A percentile compares a stretch with the other conserved stretches of the same genome.
These are phyloP conservation scores for Brassica incana DNA, from an alignment of 345 rosid genomes.

Conservation along the genomic window DNA sequence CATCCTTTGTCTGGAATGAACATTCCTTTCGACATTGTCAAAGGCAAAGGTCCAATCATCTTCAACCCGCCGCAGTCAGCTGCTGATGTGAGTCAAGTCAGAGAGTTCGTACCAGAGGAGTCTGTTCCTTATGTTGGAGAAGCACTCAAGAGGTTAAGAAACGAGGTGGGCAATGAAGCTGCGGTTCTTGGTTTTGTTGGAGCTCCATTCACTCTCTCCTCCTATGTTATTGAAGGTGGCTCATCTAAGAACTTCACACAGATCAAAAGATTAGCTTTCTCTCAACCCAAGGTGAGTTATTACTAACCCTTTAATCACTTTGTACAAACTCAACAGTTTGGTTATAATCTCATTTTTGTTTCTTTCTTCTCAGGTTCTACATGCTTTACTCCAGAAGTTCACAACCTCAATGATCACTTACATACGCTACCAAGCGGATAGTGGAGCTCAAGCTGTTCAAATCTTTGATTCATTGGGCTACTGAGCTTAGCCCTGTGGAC, in stretches of 20 bases:
- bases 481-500: constrained; percentile 94
- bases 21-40: constrained; percentile 94
- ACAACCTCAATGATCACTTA: constrained; percentile 87
- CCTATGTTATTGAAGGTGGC: constrained; percentile 93
- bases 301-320: background rate
- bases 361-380: constrained; percentile 61
- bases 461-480: constrained; percentile 98
- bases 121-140: constrained; percentile 96
- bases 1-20: constrained; percentile 99
- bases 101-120: constrained; percentile 80
- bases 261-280: constrained; percentile 83
- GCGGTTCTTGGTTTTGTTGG: constrained; percentile 96
- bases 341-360: background rate
- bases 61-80: constrained; percentile 72
- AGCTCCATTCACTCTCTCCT: constrained; percentile 98
- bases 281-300: constrained; percentile 73
- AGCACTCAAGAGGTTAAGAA: constrained; percentile 77
- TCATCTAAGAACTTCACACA: constrained; percentile 91
- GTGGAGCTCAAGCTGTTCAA: constrained; percentile 97
- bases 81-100: constrained; percentile 73
- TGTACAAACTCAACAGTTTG: background rate
- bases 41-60: constrained; percentile 94
- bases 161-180: constrained; percentile 82
- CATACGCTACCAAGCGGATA: constrained; percentile 78
- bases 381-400: constrained; percentile 79